These are phyloP conservation scores for Vaccinium darrowii DNA, from an alignment of 148 eudicot genomes.

Conservation along the genomic window DNA sequence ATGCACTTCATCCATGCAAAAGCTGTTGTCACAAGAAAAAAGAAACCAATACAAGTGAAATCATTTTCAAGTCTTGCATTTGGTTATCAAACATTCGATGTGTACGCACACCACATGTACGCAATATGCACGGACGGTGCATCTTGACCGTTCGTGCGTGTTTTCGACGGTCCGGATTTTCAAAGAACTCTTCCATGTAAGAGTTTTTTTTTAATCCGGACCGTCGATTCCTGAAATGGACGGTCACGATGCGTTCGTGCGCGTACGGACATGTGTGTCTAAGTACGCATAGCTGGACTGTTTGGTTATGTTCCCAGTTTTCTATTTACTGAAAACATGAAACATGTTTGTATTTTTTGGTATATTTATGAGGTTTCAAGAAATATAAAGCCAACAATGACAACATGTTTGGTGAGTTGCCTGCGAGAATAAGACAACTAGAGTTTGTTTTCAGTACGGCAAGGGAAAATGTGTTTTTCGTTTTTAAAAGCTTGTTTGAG, in stretches of 20 bases:
- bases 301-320: background rate
- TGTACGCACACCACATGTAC: too few species aligned
- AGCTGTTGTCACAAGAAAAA: conserved; percentile 32
- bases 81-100: background rate
- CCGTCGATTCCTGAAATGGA: too few species aligned
- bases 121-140: too few species aligned
- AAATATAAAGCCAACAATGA: background rate
- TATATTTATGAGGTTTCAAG: background rate
- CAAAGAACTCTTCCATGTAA: too few species aligned
- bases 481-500: background rate
- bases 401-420: background rate
- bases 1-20: conserved; percentile 80
- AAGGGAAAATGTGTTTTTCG: background rate
- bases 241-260: too few species aligned
- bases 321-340: background rate
- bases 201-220: too few species aligned
- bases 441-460: background rate
- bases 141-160: too few species aligned
- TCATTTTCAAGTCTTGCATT: background rate
- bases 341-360: background rate
- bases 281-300: too few species aligned
- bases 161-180: too few species aligned
- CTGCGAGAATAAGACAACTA: background rate
- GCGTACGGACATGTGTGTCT: too few species aligned
- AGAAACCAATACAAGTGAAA: background rate